phyloP scores from a whole-genome alignment of 164 flowering plant genomes.

The Vitis cinerea region DNA sequence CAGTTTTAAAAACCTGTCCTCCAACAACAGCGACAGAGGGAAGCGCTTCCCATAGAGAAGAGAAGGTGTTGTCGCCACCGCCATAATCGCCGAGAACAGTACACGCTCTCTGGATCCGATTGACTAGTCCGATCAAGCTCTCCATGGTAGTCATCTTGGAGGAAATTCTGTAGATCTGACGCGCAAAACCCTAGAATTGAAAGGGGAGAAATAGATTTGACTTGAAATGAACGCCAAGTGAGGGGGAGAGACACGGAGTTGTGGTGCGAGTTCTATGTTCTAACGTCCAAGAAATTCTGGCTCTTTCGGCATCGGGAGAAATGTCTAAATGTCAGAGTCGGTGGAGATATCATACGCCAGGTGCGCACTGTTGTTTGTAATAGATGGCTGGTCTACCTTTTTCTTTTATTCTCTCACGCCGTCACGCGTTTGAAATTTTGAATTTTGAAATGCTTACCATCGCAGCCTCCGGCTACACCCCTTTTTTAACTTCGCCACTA shows the following conservation, averaged over 20 bases:
- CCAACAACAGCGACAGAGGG: slow-evolving; percentile 95
- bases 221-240: slow-evolving; percentile 7
- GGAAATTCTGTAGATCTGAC: too few relatives aligned
- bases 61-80: slow-evolving; percentile 49
- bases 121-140: slow-evolving; percentile 89
- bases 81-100: slow-evolving; percentile 82
- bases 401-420: too few relatives aligned
- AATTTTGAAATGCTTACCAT: background rate
- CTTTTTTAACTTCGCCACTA: too few relatives aligned
- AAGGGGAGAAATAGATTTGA: background rate
- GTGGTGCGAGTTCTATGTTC: too few relatives aligned
- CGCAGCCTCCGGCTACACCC: too few relatives aligned
- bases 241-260: background rate
- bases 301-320: too few relatives aligned
- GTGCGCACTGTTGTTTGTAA: slow-evolving; percentile 6
- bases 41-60: slow-evolving; percentile 91
- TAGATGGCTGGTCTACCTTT: too few relatives aligned
- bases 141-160: slow-evolving; percentile 71
- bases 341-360: too few relatives aligned
- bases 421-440: slow-evolving; percentile 6
- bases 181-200: slow-evolving; percentile 1
- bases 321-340: too few relatives aligned
- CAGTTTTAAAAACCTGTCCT: slow-evolving; percentile 59
- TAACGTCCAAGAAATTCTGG: too few relatives aligned
- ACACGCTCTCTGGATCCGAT: slow-evolving; percentile 82